These are phyloP conservation scores for Pelargonium cotyledonis DNA, from an alignment of 441 rosid genomes.

Conservation along the genomic window DNA sequence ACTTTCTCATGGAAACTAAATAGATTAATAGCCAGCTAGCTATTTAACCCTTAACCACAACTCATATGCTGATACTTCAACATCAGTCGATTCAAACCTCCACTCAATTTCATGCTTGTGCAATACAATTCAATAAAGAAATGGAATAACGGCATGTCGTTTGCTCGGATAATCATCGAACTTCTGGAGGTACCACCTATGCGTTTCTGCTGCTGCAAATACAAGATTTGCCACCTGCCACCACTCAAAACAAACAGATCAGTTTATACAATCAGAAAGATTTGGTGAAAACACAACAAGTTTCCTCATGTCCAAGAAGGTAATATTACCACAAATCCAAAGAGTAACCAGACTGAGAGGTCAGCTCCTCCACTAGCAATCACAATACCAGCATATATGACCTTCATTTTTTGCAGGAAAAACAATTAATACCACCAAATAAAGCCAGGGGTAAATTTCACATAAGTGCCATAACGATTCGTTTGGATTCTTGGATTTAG, in stretches of 20 bases:
- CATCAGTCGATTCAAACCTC: too few relatives aligned
- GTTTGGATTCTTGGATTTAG: too few relatives aligned
- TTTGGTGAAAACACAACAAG: too few relatives aligned
- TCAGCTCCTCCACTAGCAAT: slow-evolving; percentile 74
- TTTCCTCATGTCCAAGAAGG: background rate
- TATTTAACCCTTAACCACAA: too few relatives aligned
- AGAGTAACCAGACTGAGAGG: slow-evolving; percentile 49
- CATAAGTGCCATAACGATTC: too few relatives aligned
- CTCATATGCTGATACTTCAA: too few relatives aligned
- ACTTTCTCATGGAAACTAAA: too few relatives aligned
- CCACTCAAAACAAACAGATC: slow-evolving; percentile 3
- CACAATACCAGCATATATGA: slow-evolving; percentile 55
- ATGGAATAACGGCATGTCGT: slow-evolving; percentile 49
- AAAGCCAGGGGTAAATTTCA: too few relatives aligned
- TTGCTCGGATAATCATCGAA: slow-evolving; percentile 59
- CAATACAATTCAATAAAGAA: slow-evolving; percentile 30
- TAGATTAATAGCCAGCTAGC: too few relatives aligned
- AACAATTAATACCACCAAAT: background rate
- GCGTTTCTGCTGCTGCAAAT: slow-evolving; percentile 65
- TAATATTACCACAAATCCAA: slow-evolving; percentile 50
- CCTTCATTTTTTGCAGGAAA: slow-evolving; percentile 31
- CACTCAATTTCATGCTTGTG: too few relatives aligned
- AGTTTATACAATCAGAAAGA: too few relatives aligned
- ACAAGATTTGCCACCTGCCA: slow-evolving; percentile 57
- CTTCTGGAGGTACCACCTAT: slow-evolving; percentile 58